Conservation (phyloP, 345 rosid genomes). For the Hevea brasiliensis region DNA sequence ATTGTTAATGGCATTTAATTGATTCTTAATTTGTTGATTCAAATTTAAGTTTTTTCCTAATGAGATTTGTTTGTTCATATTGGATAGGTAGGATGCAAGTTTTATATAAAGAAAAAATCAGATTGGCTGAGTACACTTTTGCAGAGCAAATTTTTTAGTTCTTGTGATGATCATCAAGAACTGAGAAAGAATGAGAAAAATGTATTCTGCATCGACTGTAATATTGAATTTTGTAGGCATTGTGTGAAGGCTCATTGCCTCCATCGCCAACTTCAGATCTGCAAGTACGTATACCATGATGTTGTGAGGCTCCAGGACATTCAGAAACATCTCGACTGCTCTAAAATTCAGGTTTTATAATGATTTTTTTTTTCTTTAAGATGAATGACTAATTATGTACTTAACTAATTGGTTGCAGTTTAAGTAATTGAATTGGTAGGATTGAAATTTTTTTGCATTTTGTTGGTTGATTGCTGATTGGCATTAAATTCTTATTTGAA, state of each 20-base stretch:
- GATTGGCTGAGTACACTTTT: conserved; percentile 55
- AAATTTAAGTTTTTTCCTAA: too few relatives aligned
- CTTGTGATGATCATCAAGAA: conserved; percentile 51
- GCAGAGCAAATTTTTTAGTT: conserved; percentile 53
- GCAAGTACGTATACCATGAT: conserved; percentile 86
- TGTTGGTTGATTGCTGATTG: too few relatives aligned
- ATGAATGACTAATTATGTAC: background rate
- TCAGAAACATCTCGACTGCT: conserved; percentile 73
- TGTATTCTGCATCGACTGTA: conserved; percentile 79
- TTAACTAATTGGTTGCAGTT: background rate
- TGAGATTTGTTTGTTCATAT: background rate
- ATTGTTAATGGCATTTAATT: too few relatives aligned
- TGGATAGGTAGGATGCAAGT: conserved; percentile 42
- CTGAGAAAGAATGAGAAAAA: conserved; percentile 71
- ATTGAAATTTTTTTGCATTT: too few relatives aligned
- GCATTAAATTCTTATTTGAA: too few relatives aligned
- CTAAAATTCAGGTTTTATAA: conserved; percentile 72
- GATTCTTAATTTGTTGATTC: too few relatives aligned
- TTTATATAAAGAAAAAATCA: conserved; percentile 27
- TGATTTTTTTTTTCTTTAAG: background rate
- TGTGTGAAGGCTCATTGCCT: conserved; percentile 48
- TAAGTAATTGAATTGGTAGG: too few relatives aligned
- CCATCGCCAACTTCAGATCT: conserved; percentile 82
- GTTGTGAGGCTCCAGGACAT: conserved; percentile 79
- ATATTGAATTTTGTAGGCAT: conserved; percentile 57